Conservation (phyloP, 2,329 filamentous ascomycete genomes). For the Chrysoporthe cubensis region DNA sequence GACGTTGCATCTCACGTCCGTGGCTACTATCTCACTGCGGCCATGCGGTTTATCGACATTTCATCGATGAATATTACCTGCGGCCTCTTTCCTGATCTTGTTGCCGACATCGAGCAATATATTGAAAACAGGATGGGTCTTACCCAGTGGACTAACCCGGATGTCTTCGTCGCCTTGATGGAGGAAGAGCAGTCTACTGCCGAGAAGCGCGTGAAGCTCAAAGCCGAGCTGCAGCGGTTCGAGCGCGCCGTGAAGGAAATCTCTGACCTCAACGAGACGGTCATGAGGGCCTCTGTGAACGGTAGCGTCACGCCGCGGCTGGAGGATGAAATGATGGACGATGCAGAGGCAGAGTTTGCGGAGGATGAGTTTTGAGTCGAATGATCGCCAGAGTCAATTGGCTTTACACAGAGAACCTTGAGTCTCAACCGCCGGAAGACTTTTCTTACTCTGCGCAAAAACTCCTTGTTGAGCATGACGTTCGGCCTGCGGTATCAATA, state of each 20-base stretch:
- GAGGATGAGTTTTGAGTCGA: conserved; percentile 1
- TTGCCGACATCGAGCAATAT: conserved; percentile 44
- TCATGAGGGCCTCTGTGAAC: conserved; percentile 19
- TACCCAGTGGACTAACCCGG: conserved; percentile 30
- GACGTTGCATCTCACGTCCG: conserved; percentile 65
- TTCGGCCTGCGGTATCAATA: background rate
- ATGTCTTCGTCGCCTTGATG: conserved; percentile 41
- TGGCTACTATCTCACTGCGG: conserved; percentile 71
- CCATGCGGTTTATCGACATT: conserved; percentile 65
- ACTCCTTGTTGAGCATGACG: background rate
- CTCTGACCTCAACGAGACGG: conserved; percentile 37
- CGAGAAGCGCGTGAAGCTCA: conserved; percentile 36
- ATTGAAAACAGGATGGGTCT: conserved; percentile 51
- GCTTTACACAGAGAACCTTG: background rate
- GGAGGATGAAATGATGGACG: conserved; percentile 11
- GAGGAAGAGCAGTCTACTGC: conserved; percentile 42
- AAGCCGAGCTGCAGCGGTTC: conserved; percentile 40
- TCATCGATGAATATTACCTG: conserved; percentile 52
- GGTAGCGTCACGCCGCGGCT: conserved; percentile 3
- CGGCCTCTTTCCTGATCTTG: conserved; percentile 52
- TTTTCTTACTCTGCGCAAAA: background rate
- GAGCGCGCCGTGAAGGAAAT: conserved; percentile 41
- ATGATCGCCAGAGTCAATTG: background rate
- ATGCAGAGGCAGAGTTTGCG: background rate
- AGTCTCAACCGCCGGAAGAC: background rate